Conservation (phyloP, 768 basidiomycete genomes). For the Xerocomellus chrysenteron region DNA sequence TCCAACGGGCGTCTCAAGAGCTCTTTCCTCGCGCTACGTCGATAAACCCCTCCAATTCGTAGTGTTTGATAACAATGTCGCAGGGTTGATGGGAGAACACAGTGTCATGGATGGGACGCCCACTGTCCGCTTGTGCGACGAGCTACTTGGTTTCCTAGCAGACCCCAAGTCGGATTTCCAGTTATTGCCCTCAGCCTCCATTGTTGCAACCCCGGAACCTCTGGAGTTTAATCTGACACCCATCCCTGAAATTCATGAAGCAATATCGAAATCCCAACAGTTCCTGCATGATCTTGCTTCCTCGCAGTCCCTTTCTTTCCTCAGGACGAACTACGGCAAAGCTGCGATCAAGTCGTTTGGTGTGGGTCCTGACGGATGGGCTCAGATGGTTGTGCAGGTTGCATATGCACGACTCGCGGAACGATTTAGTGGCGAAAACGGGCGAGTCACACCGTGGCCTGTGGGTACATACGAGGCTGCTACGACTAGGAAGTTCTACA, state of each 20-base stretch:
- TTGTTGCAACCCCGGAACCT: slow-evolving; percentile 41
- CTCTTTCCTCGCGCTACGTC: slow-evolving; percentile 78
- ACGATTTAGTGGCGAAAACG: slow-evolving; percentile 15
- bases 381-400: slow-evolving; percentile 88
- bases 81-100: slow-evolving; percentile 93
- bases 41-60: slow-evolving; percentile 91
- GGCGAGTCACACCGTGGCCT: slow-evolving; percentile 38
- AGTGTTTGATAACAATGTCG: slow-evolving; percentile 76
- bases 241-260: slow-evolving; percentile 30
- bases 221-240: slow-evolving; percentile 64
- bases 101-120: slow-evolving; percentile 91
- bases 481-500: slow-evolving; percentile 82
- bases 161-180: slow-evolving; percentile 67
- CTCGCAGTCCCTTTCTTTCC: slow-evolving; percentile 61
- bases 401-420: slow-evolving; percentile 76
- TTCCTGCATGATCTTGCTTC: slow-evolving; percentile 58
- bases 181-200: slow-evolving; percentile 20
- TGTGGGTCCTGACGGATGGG: slow-evolving; percentile 93
- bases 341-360: slow-evolving; percentile 81
- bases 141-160: slow-evolving; percentile 60
- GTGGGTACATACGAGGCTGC: slow-evolving; percentile 95
- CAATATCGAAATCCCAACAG: slow-evolving; percentile 56
- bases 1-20: slow-evolving; percentile 29
- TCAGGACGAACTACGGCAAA: slow-evolving; percentile 79
- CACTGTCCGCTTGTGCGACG: slow-evolving; percentile 68